phyloP scores from a whole-genome alignment of 2,329 filamentous ascomycete genomes.

The Talaromyces islandicus region DNA sequence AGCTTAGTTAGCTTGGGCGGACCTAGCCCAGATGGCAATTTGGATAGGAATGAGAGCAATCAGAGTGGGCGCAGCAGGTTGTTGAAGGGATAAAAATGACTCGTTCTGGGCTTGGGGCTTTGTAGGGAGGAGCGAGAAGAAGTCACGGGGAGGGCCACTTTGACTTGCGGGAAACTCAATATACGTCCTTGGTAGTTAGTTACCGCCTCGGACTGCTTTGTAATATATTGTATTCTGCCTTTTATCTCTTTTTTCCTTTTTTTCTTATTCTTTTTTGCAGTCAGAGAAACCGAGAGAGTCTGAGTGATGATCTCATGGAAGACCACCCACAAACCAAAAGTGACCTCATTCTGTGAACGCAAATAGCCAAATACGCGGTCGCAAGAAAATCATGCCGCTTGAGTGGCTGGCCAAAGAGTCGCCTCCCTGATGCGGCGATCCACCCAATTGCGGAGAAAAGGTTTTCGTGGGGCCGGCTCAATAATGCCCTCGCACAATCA shows the following conservation, averaged over 20 bases:
- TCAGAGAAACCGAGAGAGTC: too few relatives aligned
- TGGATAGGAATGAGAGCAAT: not conserved
- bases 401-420: not conserved
- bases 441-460: not conserved
- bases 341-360: not conserved
- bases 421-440: not conserved
- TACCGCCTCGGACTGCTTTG: too few relatives aligned
- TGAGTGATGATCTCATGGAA: not conserved
- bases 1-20: not conserved
- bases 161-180: not conserved
- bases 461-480: not conserved
- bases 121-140: not conserved
- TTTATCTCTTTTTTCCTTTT: not conserved
- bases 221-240: not conserved
- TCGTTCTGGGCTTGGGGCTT: not conserved
- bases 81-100: not conserved
- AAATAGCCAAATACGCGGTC: not conserved
- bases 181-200: too few relatives aligned
- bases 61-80: not conserved
- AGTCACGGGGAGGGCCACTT: not conserved
- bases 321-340: not conserved
- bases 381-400: not conserved
- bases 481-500: not conserved
- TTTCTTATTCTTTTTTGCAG: not conserved
- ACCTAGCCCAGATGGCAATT: not conserved